Evolutionary conservation across 352 stramenopile genomes (phyloP).

Genomic region (Pythium dissimile): DNA sequence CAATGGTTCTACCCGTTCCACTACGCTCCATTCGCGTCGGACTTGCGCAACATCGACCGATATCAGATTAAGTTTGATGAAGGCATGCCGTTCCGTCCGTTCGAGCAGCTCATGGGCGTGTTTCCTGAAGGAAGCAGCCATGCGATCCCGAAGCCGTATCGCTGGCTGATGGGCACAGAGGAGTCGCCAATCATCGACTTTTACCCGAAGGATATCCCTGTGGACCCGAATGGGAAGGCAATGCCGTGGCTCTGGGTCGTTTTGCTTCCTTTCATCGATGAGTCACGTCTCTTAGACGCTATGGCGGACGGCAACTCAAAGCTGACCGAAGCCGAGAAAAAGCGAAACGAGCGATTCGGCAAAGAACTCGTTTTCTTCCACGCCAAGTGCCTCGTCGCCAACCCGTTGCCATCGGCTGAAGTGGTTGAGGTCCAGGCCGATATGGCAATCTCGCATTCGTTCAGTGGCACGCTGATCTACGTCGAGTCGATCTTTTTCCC

Average conservation of each 20-base stretch:
- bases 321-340: conserved; percentile 69
- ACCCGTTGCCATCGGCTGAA: conserved; percentile 39
- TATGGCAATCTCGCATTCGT: conserved; percentile 53
- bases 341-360: conserved; percentile 79
- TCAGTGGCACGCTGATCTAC: conserved; percentile 71
- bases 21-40: conserved; percentile 95
- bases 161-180: conserved; percentile 92
- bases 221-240: conserved; percentile 98
- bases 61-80: conserved; percentile 93
- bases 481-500: conserved; percentile 72
- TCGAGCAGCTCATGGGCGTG: conserved; percentile 98
- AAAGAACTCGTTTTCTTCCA: conserved; percentile 87
- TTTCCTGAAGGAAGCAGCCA: conserved; percentile 92
- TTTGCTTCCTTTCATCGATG: conserved; percentile 98
- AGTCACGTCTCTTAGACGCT: conserved; percentile 90
- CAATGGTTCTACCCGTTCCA: conserved; percentile 99
- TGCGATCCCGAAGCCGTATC: conserved; percentile 94
- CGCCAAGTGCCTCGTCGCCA: conserved; percentile 49
- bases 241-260: conserved; percentile 99
- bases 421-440: conserved; percentile 38
- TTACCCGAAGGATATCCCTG: conserved; percentile 94
- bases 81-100: conserved; percentile 95
- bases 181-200: conserved; percentile 98
- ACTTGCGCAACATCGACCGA: conserved; percentile 88
- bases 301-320: conserved; percentile 75